These are phyloP conservation scores for Macaranga tanarius DNA, from an alignment of 441 rosid genomes.

Conservation along the genomic window DNA sequence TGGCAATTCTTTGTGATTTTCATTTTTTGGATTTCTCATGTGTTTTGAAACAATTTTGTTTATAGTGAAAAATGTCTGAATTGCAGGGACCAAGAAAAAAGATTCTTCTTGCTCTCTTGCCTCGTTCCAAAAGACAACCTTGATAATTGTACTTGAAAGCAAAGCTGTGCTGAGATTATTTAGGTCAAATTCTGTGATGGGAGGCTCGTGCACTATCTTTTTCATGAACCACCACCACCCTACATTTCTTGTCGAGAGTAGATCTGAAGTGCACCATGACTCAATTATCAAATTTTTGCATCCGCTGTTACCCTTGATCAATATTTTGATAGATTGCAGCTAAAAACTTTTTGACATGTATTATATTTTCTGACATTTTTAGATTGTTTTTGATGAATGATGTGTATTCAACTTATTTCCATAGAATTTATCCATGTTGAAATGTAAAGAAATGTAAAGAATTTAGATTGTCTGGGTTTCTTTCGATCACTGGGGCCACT, in stretches of 20 bases:
- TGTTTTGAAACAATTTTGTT: not conserved
- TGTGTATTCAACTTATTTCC: not conserved
- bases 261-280: not conserved
- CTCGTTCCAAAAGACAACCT: conserved; percentile 53
- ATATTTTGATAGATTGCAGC: conserved; percentile 8
- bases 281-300: conserved; percentile 22
- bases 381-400: not conserved
- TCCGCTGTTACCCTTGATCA: not conserved
- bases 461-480: not conserved
- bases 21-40: not conserved
- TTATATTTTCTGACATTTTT: conserved; percentile 15
- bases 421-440: not conserved
- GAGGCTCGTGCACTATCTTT: conserved; percentile 16
- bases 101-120: conserved; percentile 67
- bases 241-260: conserved; percentile 16
- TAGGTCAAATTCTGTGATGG: conserved; percentile 1
- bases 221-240: conserved; percentile 12
- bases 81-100: conserved; percentile 95
- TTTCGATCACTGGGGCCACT: too few relatives aligned
- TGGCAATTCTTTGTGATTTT: not conserved
- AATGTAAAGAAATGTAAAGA: not conserved
- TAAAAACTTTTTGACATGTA: conserved; percentile 24
- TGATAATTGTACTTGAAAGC: conserved; percentile 12
- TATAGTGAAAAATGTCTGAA: conserved; percentile 11
- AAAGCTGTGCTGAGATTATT: not conserved